Base-by-base conservation (phyloP, 192 early-diverging fungal genomes). In the Gigaspora rosea region DNA sequence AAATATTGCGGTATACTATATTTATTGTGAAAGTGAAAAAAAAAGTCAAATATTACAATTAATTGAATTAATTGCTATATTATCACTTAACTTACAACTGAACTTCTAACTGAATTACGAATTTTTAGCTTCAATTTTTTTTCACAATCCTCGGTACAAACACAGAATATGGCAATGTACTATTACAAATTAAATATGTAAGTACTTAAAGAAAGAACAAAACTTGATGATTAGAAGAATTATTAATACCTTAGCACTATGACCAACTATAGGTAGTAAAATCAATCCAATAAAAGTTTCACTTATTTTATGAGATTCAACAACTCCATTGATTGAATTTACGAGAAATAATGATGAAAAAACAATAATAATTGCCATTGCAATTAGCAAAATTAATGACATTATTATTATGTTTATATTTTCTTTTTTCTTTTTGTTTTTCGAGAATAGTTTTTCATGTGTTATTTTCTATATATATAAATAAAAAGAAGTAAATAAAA, bases 211-310 rank as follows among this genome's bases (percentile, higher is more conserved):
- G 16, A 15, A 70, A 70, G 6, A 50, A 46, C 15, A 6, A 13
- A 5, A 16, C 18, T n/a, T 41, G 4, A 66, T 18, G 0, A 35
- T 59, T n/a, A 20, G 3, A 1, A 20, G 3, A 1, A 20, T 11
- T 59, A n/a, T 1, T 3, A 41, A 41, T 51, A 52, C 51, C 54
- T 94, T 91, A n/a, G 94, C 93, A 7, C 92, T 93, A 72, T 96
- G 95, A 48, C 95, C 95, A 33, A 97, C 95, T 36, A 97, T 93
- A 8, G 96, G 95, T 52, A 98, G 75, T 16, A 98, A 77, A 78
- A 97, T 92, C 56, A 98, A 88, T 58, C 96, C 96, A 50, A 98
- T 91, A 82, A 98, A 98, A 4, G 91, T 91, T 15, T 91, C 78
- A 47, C 84, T 88, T 22, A 97, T 82, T 52, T 88, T 80, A 88